Conservation (phyloP, 73 alveolate genomes). For the Tetrahymena malaccensis region DNA sequence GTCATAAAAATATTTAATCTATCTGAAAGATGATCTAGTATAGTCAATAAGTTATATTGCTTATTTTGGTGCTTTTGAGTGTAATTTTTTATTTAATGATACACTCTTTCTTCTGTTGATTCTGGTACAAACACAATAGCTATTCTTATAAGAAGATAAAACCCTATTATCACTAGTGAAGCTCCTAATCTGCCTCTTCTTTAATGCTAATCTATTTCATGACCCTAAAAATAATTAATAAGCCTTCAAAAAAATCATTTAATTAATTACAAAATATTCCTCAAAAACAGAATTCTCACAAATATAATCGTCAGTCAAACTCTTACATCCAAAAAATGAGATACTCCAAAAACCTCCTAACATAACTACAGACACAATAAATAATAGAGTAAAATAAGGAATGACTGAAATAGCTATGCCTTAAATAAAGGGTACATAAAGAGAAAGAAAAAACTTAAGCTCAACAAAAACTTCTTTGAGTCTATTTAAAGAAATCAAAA, state of each 20-base stretch:
- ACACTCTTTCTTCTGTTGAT: slow-evolving; percentile 30
- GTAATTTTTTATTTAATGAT: not conserved
- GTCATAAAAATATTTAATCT: not conserved
- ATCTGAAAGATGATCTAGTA: not conserved
- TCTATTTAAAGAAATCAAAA: slow-evolving; percentile 52
- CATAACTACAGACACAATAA: slow-evolving; percentile 32
- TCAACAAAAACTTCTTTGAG: slow-evolving; percentile 20
- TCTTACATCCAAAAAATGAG: slow-evolving; percentile 8
- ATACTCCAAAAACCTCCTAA: slow-evolving; percentile 55
- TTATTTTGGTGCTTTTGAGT: not conserved
- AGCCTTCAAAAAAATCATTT: slow-evolving; percentile 16
- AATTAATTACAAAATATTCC: slow-evolving; percentile 32
- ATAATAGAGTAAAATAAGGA: not conserved
- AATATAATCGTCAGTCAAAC: not conserved
- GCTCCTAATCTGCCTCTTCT: slow-evolving; percentile 77
- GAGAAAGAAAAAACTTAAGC: not conserved
- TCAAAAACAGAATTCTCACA: slow-evolving; percentile 37
- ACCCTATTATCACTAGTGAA: slow-evolving; percentile 59
- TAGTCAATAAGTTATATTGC: not conserved
- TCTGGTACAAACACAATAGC: slow-evolving; percentile 61
- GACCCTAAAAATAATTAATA: slow-evolving; percentile 26
- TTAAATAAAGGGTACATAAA: not conserved
- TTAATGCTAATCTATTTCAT: slow-evolving; percentile 27
- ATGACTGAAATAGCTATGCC: not conserved
- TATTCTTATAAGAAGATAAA: slow-evolving; percentile 49